Evolutionary conservation across 768 basidiomycete genomes (phyloP), one percentile per base, ranked within the genome.

Genomic region (Mycena vitilis): DNA sequence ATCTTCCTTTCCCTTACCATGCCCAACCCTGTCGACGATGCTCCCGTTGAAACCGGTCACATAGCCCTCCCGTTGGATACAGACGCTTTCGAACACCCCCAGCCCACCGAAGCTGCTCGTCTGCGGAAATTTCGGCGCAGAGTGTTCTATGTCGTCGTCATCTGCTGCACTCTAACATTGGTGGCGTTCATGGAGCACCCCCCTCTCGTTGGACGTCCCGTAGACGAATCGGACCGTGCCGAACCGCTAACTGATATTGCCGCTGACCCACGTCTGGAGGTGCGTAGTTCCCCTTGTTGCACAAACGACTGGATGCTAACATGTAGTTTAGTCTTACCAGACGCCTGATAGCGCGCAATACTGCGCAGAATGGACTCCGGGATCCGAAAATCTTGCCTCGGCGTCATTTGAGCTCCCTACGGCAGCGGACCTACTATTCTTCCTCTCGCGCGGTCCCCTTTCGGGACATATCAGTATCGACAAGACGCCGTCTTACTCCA

Each of bases 371-470:
- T 61, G 59, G 60, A 4, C 11, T n/a, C 6, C 7, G 8, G 47
- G n/a, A 18, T 6, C 22, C 4, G 65, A 60, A 1, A 7, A 55
- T 8, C 1, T 25, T 13, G 52, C 47, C 0, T 61, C 44, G 2
- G 52, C 44, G 42, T 55, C 53, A 2, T 67, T 67, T 20, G 60
- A 67, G 36, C 54, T 67, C 1, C 60, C 60, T 44, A 55, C 54
- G 36, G n/a, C 9, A 1, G 52, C 66, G 2, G 59, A 67, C 40
- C 38, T 67, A 23, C 53, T 61, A n/a, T 62, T 67, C 59, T 62
- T 67, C 40, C 60, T 67, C 16, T 67, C 66, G 3, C 59, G 60
- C 8, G 66, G 66, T 15, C 66, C 66, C 16, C 38, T 67, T 23
- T 48, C 23, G 8, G 66, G 66, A 23, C 22, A 61, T 4, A 52